These are phyloP conservation scores for Chrysanthemum lavandulifolium DNA, from an alignment of 129 eudicot genomes.

Conservation along the genomic window DNA sequence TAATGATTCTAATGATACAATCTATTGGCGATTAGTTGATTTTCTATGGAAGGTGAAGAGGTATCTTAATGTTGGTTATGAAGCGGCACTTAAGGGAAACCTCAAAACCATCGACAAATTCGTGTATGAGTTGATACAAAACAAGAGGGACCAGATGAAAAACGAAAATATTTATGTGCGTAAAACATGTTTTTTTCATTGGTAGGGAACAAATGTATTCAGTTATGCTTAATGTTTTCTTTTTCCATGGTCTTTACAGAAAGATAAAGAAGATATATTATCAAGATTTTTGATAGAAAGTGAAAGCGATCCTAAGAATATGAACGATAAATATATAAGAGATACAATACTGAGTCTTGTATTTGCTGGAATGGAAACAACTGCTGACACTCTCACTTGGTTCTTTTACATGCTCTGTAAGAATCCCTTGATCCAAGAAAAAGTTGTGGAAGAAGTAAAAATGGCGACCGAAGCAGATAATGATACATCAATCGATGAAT, in stretches of 20 bases:
- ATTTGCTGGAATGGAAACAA: constrained; percentile 70
- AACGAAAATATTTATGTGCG: constrained; percentile 30
- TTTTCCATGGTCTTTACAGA: constrained; percentile 24
- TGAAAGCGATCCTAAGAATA: constrained; percentile 45
- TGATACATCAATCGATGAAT: constrained; percentile 30
- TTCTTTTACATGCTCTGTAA: constrained; percentile 71
- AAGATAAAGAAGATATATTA: constrained; percentile 61
- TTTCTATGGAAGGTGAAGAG: constrained; percentile 58
- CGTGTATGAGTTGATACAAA: constrained; percentile 51
- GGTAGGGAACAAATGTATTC: background rate
- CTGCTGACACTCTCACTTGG: constrained; percentile 73
- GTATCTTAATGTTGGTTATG: constrained; percentile 54
- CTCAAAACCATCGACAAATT: constrained; percentile 52
- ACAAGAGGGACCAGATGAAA: constrained; percentile 56
- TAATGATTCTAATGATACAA: constrained; percentile 57
- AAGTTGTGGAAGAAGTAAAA: constrained; percentile 47
- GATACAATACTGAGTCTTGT: constrained; percentile 69
- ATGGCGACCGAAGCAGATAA: constrained; percentile 25
- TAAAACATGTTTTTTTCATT: constrained; percentile 1
- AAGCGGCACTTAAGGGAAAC: constrained; percentile 47
- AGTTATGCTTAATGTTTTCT: background rate
- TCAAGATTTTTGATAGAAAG: constrained; percentile 68
- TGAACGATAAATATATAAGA: constrained; percentile 59
- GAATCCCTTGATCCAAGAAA: constrained; percentile 61
- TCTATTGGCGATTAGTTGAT: constrained; percentile 66